Percentiles rank a stretch among this genome's conserved stretches.
Conservation (phyloP, 805 yeast genomes). For the Candida anglica region DNA sequence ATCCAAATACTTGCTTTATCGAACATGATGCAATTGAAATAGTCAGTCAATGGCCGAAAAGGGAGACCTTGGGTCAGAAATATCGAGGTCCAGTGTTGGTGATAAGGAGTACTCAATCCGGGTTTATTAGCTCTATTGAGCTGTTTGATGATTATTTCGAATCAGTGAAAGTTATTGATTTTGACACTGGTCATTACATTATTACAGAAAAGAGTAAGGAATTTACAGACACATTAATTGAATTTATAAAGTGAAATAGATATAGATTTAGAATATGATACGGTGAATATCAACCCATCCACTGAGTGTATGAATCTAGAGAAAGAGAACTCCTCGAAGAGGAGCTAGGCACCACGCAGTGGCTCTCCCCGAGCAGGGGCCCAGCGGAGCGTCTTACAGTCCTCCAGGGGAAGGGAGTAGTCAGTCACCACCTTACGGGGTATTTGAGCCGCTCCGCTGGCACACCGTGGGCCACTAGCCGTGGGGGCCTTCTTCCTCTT, state of each 20-base stretch:
- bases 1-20: conserved; percentile 2
- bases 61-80: background rate
- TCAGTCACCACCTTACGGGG: too few species aligned
- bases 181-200: conserved; percentile 5
- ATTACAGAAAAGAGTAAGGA: conserved; percentile 4
- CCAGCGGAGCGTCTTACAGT: too few species aligned
- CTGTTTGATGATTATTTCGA: conserved; percentile 1
- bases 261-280: background rate
- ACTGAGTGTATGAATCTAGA: too few species aligned
- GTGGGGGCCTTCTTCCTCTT: too few species aligned
- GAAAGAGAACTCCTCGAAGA: too few species aligned
- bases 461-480: too few species aligned
- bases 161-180: background rate
- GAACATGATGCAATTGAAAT: conserved; percentile 1
- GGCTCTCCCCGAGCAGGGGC: too few species aligned
- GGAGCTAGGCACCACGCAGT: too few species aligned
- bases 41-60: conserved; percentile 3
- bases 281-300: too few species aligned
- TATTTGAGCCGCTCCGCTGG: too few species aligned
- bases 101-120: conserved; percentile 1
- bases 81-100: conserved; percentile 3
- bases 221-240: background rate
- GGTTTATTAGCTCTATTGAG: conserved; percentile 1
- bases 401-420: too few species aligned
- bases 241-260: background rate